Conservation (phyloP, 495 filamentous ascomycete species). For the Aspergillus panamensis region DNA sequence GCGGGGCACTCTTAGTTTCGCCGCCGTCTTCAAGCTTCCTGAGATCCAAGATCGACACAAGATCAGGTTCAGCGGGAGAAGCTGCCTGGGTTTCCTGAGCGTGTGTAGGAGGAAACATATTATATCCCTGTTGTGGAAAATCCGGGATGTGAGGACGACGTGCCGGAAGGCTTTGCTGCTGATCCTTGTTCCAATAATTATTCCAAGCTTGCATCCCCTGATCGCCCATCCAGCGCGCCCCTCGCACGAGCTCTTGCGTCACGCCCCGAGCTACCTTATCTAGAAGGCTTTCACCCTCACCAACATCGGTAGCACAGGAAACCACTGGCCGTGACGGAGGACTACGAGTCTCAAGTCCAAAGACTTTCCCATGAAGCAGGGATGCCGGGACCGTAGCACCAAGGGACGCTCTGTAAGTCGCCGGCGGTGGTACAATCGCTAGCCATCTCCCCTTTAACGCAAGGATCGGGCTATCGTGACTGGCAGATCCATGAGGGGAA, state of each 20-base stretch:
- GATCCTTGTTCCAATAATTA: constrained; percentile 76
- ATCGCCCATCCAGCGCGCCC: constrained; percentile 81
- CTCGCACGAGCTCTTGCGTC: constrained; percentile 85
- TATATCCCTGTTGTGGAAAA: constrained; percentile 29
- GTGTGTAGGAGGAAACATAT: constrained; percentile 74
- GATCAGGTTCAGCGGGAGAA: constrained; percentile 61
- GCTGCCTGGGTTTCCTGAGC: constrained; percentile 45
- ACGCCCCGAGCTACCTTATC: constrained; percentile 84
- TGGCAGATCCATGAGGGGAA: constrained; percentile 38
- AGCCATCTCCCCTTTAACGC: constrained; percentile 79
- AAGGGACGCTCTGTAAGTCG: constrained; percentile 63
- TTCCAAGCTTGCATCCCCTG: constrained; percentile 85
- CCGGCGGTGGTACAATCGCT: constrained; percentile 70
- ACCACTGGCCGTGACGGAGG: constrained; percentile 72
- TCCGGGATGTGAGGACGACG: constrained; percentile 31
- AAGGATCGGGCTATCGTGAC: constrained; percentile 60
- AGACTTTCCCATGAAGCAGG: constrained; percentile 50
- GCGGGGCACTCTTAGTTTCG: constrained; percentile 33
- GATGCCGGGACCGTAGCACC: constrained; percentile 51
- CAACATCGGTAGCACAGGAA: constrained; percentile 72
- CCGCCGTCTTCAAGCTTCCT: constrained; percentile 54
- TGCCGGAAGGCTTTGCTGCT: constrained; percentile 29
- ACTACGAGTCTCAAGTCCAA: constrained; percentile 64
- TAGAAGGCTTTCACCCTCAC: constrained; percentile 73
- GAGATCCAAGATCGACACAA: constrained; percentile 83